Base-by-base conservation (phyloP, 2,329 filamentous ascomycete genomes). In the Penicillium sp. region DNA sequence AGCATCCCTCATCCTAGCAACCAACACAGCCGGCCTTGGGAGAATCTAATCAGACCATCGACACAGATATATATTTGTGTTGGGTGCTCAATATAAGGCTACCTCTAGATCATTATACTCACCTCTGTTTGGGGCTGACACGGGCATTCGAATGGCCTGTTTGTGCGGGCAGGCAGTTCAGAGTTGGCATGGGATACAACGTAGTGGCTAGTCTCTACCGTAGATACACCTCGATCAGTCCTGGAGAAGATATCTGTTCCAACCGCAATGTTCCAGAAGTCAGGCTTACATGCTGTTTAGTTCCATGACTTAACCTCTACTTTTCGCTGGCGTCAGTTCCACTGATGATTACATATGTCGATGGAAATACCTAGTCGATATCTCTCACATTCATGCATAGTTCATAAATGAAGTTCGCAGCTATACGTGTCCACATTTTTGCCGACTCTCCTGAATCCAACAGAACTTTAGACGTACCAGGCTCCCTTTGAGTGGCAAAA, bases 61-160 rank as follows among this genome's bases (percentile, higher is more conserved):
- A 58, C 59, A 17, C 53, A 56, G 59, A 42, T 25, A 52, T 57
- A 17, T 30, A 28, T 28, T 28, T 11, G 9, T 28, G 64, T 6
- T 61, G 63, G 60, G 62, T 10, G 62, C n/a, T 68, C 9, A 70
- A 69, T 22, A 22, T 22, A 22, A 42, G 47, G 4, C 55, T 59
- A 53, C 31, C 48, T 19, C 38, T 19, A 43, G 36, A 25, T 55
- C 56, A 16, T 22, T 40, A 22, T 6, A 26, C 14, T 30, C 49
- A 19, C 22, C 7, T 25, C 8, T 19, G 22, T n/a, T 59, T 3
- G 2, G 31, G 7, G 28, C 16, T 12, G 38, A 50, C 22, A 38
- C 54, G 54, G 19, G 10, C 7, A 14, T 47, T 45, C n/a, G 48
- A 59, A 35, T 26, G 9, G 41, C 7, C 9, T 56, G 4, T 49